Conservation (phyloP, 192 early-diverging fungal species). For the Backusella tuberculispora region DNA sequence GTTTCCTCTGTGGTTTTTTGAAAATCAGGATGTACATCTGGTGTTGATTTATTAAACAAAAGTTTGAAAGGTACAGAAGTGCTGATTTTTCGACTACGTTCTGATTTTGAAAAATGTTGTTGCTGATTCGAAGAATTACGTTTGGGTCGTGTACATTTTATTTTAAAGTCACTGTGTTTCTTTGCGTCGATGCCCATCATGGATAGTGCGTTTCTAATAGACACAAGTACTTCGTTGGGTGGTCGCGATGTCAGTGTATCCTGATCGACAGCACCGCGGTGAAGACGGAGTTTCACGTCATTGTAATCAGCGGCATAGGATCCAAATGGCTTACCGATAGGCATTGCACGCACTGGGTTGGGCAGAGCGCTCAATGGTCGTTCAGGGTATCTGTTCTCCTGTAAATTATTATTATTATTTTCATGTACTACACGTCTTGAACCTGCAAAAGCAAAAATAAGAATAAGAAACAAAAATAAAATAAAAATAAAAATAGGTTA, state of each 20-base stretch:
- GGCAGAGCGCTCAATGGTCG: slow-evolving; percentile 7
- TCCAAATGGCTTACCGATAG: slow-evolving; percentile 24
- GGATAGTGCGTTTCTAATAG: slow-evolving; percentile 60
- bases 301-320: slow-evolving; percentile 30
- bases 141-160: slow-evolving; percentile 56
- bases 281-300: slow-evolving; percentile 62
- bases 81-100: slow-evolving; percentile 4
- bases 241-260: slow-evolving; percentile 67
- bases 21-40: not conserved
- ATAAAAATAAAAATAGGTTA: not conserved
- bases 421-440: slow-evolving; percentile 4
- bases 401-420: not conserved
- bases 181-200: slow-evolving; percentile 60
- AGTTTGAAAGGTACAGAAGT: slow-evolving; percentile 11
- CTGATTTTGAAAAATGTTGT: not conserved
- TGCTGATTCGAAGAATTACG: slow-evolving; percentile 38
- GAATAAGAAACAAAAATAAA: too few relatives aligned
- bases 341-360: slow-evolving; percentile 22
- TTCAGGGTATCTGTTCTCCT: slow-evolving; percentile 6
- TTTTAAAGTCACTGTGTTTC: slow-evolving; percentile 57
- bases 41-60: not conserved
- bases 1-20: not conserved
- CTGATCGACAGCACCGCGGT: slow-evolving; percentile 75
- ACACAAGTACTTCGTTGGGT: slow-evolving; percentile 70
- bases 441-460: not conserved